Evolutionary conservation across 2,329 filamentous ascomycete genomes (phyloP), one percentile per base, ranked within the genome.

Genomic region (Leptosphaerulina australis): DNA sequence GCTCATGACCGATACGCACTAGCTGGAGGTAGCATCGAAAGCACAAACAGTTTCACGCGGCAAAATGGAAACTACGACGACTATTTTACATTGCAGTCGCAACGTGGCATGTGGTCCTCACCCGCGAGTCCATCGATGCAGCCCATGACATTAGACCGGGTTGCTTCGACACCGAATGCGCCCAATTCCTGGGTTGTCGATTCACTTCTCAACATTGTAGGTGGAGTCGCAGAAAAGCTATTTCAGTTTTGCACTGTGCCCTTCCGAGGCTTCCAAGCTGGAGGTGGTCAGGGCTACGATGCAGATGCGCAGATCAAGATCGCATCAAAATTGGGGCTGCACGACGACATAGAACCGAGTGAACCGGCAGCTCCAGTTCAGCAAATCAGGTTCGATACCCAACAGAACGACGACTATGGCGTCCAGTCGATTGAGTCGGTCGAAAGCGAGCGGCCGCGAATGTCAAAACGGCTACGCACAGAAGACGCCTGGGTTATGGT

Each of bases 201-300:
- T 18, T 63, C 64, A 38, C 81, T 88, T 4, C 76, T 90, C 24
- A 81, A 76, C 30, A 79, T 88, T 0, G 79, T 90, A 6, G 85
- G 85, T 1, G 84, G 80, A 21, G 83, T 88, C 3, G 83, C 88
- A 1, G 88, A 90, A 14, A 93, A 87, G 64, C 85, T 96, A 0
- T 91, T 90, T 82, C 83, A 91, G 60, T 94, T 96, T 63, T 96
- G 92, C 76, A 76, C 77, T 0, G 84, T 77, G 18, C 83, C 88
- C 0, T 95, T 97, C 66, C 82, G 83, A 45, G 92, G 92, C 0
- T 97, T 97, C 70, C 86, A 92, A 55, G 91, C 92, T 10, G 93
- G 92, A 6, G 90, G 88, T 3, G 93, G 92, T 7, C 79, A 79
- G 52, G 85, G 84, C 20, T 96, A 92, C 65, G 76, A 81, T 5